phyloP scores from a whole-genome alignment of 2,329 filamentous ascomycete genomes.

The Xylaria sp. region DNA sequence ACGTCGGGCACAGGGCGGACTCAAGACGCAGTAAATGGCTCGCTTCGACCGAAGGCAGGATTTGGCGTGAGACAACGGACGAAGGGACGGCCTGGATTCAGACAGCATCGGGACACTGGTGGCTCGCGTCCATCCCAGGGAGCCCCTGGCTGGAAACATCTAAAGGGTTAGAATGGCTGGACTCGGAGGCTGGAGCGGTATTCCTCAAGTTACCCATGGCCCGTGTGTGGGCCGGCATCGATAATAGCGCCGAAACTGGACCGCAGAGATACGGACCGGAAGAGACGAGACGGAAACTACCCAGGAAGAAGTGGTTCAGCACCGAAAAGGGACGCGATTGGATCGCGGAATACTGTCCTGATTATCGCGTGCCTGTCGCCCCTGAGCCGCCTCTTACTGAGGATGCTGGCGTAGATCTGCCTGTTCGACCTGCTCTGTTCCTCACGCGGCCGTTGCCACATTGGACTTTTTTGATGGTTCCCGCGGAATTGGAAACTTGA shows the following conservation, averaged over 20 bases:
- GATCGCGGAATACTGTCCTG: conserved; percentile 7
- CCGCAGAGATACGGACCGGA: neutral
- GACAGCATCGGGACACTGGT: conserved; percentile 8
- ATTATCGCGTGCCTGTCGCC: neutral
- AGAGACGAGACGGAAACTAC: neutral
- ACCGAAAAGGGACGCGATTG: conserved; percentile 8
- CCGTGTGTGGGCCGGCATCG: neutral
- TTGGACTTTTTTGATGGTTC: conserved; percentile 6
- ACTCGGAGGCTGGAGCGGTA: neutral
- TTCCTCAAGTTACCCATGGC: neutral
- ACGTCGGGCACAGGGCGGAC: neutral
- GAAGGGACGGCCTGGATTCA: conserved; percentile 8
- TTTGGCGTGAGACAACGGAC: conserved; percentile 8
- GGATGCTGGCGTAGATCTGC: neutral
- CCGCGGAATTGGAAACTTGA: too few species aligned
- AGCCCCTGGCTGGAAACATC: conserved; percentile 3
- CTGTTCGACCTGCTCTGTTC: neutral
- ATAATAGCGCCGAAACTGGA: neutral
- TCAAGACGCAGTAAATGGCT: conserved; percentile 5
- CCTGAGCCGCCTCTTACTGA: neutral
- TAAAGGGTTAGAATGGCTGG: neutral
- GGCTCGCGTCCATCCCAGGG: neutral
- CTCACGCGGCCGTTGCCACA: neutral
- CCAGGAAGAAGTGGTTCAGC: conserved; percentile 8
- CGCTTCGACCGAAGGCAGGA: conserved; percentile 2